phyloP scores from a whole-genome alignment of 2,329 filamentous ascomycete species.

The Calonectria hongkongensis region DNA sequence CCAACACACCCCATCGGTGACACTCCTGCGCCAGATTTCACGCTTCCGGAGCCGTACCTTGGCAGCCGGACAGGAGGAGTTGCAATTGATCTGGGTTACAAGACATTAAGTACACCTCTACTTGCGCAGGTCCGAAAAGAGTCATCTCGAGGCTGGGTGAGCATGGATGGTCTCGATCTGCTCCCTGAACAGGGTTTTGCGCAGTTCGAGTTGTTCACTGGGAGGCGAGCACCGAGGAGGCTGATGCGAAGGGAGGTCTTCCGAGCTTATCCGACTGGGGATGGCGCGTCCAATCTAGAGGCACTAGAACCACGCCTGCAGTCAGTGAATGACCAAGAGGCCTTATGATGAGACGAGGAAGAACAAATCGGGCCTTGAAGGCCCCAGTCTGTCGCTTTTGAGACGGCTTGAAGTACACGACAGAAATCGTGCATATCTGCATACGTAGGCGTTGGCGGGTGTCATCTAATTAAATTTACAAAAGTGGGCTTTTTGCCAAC shows the following conservation, averaged over 20 bases:
- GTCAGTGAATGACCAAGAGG: slow-evolving; percentile 54
- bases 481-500: slow-evolving; percentile 3
- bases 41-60: slow-evolving; percentile 81
- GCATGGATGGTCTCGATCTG: slow-evolving; percentile 85
- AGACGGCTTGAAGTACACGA: slow-evolving; percentile 17
- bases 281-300: slow-evolving; percentile 62
- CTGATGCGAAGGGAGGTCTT: slow-evolving; percentile 82
- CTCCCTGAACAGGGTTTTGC: slow-evolving; percentile 87
- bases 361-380: background rate
- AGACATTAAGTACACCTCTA: slow-evolving; percentile 82
- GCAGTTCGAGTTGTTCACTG: slow-evolving; percentile 88
- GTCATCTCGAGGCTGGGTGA: slow-evolving; percentile 80
- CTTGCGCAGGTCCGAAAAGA: slow-evolving; percentile 79
- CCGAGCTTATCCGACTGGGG: slow-evolving; percentile 65
- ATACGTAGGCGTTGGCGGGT: slow-evolving; percentile 30
- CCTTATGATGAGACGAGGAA: slow-evolving; percentile 36
- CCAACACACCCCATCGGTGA: slow-evolving; percentile 81
- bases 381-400: slow-evolving; percentile 14
- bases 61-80: slow-evolving; percentile 84
- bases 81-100: slow-evolving; percentile 84
- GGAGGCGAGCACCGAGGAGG: slow-evolving; percentile 70
- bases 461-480: slow-evolving; percentile 18
- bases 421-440: slow-evolving; percentile 1
- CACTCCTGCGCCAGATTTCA: slow-evolving; percentile 80
- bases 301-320: slow-evolving; percentile 61